Conservation (phyloP, 2,329 filamentous ascomycete species). For the Diaporthe capsici region DNA sequence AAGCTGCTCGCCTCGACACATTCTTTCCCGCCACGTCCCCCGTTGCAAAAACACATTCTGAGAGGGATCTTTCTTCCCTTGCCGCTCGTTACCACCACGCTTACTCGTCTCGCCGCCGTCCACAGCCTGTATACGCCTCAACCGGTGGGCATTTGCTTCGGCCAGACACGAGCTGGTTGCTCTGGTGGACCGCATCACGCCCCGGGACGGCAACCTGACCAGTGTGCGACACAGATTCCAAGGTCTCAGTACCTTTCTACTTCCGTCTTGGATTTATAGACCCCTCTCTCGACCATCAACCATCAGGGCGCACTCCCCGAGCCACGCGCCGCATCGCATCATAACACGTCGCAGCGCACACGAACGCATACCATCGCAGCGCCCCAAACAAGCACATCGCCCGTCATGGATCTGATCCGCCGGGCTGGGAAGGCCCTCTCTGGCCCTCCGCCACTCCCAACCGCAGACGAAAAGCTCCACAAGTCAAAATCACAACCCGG, state of each 20-base stretch:
- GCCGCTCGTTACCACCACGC: constrained; percentile 49
- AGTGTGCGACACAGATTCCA: background rate
- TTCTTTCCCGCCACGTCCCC: constrained; percentile 12
- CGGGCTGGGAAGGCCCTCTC: constrained; percentile 67
- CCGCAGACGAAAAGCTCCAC: constrained; percentile 63
- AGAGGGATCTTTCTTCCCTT: constrained; percentile 42
- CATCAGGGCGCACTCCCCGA: background rate
- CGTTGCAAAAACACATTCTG: background rate
- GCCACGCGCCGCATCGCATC: background rate
- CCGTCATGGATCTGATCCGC: constrained; percentile 70
- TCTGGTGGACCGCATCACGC: constrained; percentile 6
- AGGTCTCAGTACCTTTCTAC: too few species aligned
- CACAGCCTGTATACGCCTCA: background rate
- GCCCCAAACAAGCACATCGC: background rate
- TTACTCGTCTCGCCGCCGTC: background rate
- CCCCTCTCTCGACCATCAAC: constrained; percentile 32
- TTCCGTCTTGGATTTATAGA: constrained; percentile 17
- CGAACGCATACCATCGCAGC: background rate
- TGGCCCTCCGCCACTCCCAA: constrained; percentile 61
- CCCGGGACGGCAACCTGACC: background rate
- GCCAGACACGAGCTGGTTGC: constrained; percentile 4
- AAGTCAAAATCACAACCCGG: constrained; percentile 43
- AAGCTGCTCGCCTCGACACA: constrained; percentile 20
- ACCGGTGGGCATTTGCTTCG: background rate
- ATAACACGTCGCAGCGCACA: background rate